Evolutionary conservation across 2,329 filamentous ascomycete genomes (phyloP).

Genomic region (Fusarium sp.): DNA sequence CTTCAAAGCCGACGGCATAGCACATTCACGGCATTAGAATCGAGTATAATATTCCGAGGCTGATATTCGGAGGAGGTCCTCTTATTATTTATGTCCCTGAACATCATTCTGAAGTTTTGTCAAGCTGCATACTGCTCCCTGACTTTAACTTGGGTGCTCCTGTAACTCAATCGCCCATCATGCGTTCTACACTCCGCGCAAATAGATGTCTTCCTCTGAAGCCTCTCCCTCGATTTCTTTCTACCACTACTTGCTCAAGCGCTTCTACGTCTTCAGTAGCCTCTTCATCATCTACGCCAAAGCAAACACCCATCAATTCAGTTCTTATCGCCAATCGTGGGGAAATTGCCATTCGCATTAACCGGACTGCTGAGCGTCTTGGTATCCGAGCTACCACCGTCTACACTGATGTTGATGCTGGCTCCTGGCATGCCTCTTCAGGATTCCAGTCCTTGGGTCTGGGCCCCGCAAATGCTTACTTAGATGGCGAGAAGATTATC

Average conservation of each 20-base stretch:
- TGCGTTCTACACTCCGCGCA: conserved; percentile 66
- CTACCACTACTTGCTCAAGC: conserved; percentile 52
- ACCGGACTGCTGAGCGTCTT: conserved; percentile 85
- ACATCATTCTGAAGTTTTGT: conserved; percentile 16
- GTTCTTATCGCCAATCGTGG: conserved; percentile 97
- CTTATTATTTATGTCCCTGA: conserved; percentile 24
- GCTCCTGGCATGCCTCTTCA: conserved; percentile 87
- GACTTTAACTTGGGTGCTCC: conserved; percentile 29
- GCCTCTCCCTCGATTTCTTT: conserved; percentile 55
- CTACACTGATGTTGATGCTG: conserved; percentile 91
- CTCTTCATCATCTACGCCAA: conserved; percentile 49
- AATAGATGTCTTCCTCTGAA: conserved; percentile 63
- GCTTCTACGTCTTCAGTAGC: conserved; percentile 50
- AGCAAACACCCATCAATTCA: conserved; percentile 71
- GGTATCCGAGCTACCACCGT: conserved; percentile 94
- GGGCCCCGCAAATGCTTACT: conserved; percentile 85
- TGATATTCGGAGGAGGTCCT: conserved; percentile 8
- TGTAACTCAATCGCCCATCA: conserved; percentile 48
- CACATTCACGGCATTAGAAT: conserved; percentile 44
- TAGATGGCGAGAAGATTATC: conserved; percentile 94
- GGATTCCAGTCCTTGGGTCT: conserved; percentile 87
- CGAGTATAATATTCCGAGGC: conserved; percentile 27
- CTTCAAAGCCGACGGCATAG: conserved; percentile 45
- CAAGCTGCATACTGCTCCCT: conserved; percentile 21
- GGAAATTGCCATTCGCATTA: conserved; percentile 95